phyloP scores from a whole-genome alignment of 495 filamentous ascomycete species.

The Margaritispora aquatica region DNA sequence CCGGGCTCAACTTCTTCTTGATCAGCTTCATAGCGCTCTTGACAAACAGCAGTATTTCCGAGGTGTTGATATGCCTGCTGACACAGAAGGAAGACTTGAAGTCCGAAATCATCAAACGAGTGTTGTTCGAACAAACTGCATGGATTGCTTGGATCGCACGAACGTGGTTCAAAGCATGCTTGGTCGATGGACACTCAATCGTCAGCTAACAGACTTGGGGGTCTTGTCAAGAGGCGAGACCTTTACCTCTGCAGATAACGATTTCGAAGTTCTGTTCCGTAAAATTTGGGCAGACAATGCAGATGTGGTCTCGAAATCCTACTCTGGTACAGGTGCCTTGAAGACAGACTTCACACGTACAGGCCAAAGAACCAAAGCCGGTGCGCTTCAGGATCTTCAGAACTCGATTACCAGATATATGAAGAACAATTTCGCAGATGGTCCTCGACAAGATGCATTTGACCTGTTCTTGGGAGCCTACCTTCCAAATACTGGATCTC shows the following conservation, averaged over 20 bases:
- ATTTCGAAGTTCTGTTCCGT: slow-evolving; percentile 83
- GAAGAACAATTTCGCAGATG: slow-evolving; percentile 87
- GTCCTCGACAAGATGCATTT: slow-evolving; percentile 88
- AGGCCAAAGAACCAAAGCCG: slow-evolving; percentile 76
- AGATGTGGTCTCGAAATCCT: slow-evolving; percentile 84
- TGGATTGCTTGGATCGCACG: slow-evolving; percentile 97
- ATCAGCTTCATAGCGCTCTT: slow-evolving; percentile 68
- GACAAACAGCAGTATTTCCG: slow-evolving; percentile 84
- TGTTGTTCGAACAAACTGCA: slow-evolving; percentile 95
- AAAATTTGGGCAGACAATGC: slow-evolving; percentile 99
- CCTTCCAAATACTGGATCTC: slow-evolving; percentile 57
- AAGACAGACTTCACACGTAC: slow-evolving; percentile 95
- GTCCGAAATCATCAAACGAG: slow-evolving; percentile 71
- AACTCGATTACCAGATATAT: slow-evolving; percentile 83
- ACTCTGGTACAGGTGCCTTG: slow-evolving; percentile 90
- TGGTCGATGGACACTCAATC: slow-evolving; percentile 77
- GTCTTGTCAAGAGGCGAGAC: slow-evolving; percentile 64
- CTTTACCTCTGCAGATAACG: slow-evolving; percentile 50
- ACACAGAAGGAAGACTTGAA: slow-evolving; percentile 62
- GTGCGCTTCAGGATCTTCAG: slow-evolving; percentile 72
- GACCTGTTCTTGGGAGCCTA: slow-evolving; percentile 89
- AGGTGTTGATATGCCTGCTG: slow-evolving; percentile 75
- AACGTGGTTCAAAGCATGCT: slow-evolving; percentile 97
- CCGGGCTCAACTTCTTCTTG: slow-evolving; percentile 77
- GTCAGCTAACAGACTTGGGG: slow-evolving; percentile 77